Percentiles rank a stretch among this genome's conserved stretches.
These are phyloP conservation scores for Aspergillus hancockii DNA, from an alignment of 495 filamentous ascomycete genomes.

Conservation along the genomic window DNA sequence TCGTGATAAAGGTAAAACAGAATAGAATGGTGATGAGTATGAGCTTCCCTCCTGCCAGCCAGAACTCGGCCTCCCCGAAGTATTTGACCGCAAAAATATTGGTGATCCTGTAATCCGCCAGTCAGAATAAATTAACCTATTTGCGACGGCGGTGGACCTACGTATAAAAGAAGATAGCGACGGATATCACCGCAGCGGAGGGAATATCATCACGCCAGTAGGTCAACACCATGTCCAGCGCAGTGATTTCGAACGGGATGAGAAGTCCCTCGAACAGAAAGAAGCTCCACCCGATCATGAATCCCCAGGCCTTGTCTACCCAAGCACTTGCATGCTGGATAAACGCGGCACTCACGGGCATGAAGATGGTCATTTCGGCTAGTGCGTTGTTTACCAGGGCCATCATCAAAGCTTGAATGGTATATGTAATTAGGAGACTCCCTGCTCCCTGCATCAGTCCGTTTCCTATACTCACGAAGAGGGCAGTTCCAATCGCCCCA, in stretches of 20 bases:
- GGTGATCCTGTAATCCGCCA: slow-evolving; percentile 8
- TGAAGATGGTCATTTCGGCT: slow-evolving; percentile 47
- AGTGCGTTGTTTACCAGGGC: slow-evolving; percentile 34
- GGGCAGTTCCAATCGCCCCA: slow-evolving; percentile 33
- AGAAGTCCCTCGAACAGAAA: slow-evolving; percentile 62
- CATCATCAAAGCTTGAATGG: slow-evolving; percentile 20
- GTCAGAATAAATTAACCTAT: background rate
- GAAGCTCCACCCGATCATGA: slow-evolving; percentile 60
- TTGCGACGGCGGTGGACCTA: slow-evolving; percentile 14
- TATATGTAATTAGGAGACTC: slow-evolving; percentile 44
- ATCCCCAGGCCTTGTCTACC: slow-evolving; percentile 54
- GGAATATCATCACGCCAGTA: slow-evolving; percentile 70
- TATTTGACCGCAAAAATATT: slow-evolving; percentile 54
- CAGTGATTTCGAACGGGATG: slow-evolving; percentile 71
- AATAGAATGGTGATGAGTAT: slow-evolving; percentile 63
- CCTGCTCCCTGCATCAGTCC: slow-evolving; percentile 48
- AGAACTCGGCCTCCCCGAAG: slow-evolving; percentile 70
- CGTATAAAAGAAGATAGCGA: slow-evolving; percentile 49
- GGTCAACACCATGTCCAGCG: slow-evolving; percentile 64
- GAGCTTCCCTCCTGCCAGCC: slow-evolving; percentile 67
- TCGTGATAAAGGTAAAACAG: slow-evolving; percentile 45
- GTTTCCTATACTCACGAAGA: slow-evolving; percentile 26
- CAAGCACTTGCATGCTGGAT: slow-evolving; percentile 46
- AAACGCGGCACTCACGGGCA: slow-evolving; percentile 58
- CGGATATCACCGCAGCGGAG: slow-evolving; percentile 52